Conservation (phyloP, 2,329 filamentous ascomycete genomes). For the Aspergillus sergii region DNA sequence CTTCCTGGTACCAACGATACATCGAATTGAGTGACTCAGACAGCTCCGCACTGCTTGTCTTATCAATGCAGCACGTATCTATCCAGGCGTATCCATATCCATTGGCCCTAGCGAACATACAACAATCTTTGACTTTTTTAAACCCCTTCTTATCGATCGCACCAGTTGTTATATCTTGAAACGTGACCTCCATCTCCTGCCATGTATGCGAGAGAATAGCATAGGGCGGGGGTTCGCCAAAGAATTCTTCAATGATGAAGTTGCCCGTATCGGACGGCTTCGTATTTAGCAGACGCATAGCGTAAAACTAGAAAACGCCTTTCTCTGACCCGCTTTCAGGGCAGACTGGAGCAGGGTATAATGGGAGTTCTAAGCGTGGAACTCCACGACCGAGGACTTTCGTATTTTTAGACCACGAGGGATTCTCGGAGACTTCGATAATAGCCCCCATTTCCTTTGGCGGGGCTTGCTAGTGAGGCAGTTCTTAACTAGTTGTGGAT, state of each 20-base stretch:
- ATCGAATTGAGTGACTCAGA: neutral
- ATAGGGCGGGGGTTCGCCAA: neutral
- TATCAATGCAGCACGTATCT: constrained; percentile 3
- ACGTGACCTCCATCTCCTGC: neutral
- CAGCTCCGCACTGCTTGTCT: constrained; percentile 3
- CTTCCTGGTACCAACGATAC: constrained; percentile 1
- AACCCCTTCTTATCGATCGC: neutral
- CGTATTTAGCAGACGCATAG: neutral
- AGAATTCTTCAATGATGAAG: neutral
- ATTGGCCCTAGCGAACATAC: neutral
- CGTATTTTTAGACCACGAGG: neutral
- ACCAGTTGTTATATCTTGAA: neutral
- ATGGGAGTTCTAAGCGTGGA: neutral
- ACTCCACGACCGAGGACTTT: neutral
- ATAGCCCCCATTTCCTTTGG: neutral
- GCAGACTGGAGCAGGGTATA: neutral
- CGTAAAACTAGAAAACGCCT: no score
- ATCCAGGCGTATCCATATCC: neutral
- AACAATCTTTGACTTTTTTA: neutral
- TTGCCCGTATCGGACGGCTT: neutral
- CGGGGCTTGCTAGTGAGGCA: neutral
- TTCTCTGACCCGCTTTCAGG: neutral
- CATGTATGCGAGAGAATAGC: constrained; percentile 1
- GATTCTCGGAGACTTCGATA: neutral
- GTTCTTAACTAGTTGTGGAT: neutral